phyloP scores from a whole-genome alignment of 495 filamentous ascomycete genomes.

The Penicillium bovifimosum region DNA sequence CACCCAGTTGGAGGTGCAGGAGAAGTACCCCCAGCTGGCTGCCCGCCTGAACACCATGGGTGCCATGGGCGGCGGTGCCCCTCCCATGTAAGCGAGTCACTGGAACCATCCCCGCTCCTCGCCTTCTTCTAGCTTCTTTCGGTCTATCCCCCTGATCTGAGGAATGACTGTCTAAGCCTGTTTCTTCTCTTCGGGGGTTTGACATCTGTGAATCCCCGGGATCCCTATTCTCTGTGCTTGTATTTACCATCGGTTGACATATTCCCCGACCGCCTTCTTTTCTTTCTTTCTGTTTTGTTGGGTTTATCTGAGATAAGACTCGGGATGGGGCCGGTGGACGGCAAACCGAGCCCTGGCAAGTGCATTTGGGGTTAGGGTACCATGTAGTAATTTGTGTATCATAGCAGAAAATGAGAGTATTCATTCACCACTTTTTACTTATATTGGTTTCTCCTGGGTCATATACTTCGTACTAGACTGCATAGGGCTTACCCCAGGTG shows the following conservation, averaged over 20 bases:
- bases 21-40: conserved; percentile 95
- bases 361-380: conserved; percentile 13
- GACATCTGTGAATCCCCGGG: conserved; percentile 19
- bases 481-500: too few species aligned
- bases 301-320: conserved; percentile 17
- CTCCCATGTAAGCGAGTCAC: conserved; percentile 31
- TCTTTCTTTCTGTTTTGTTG: conserved; percentile 18
- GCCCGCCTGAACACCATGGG: conserved; percentile 75
- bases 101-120: conserved; percentile 15
- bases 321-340: conserved; percentile 9
- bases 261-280: conserved; percentile 21
- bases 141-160: conserved; percentile 12
- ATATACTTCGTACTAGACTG: not conserved
- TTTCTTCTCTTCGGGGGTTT: conserved; percentile 16
- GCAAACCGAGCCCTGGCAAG: conserved; percentile 5
- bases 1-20: conserved; percentile 94
- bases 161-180: conserved; percentile 10
- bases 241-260: conserved; percentile 35
- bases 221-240: conserved; percentile 28
- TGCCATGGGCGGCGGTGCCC: conserved; percentile 32
- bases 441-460: too few species aligned
- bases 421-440: not conserved
- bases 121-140: conserved; percentile 11
- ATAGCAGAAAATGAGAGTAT: conserved; percentile 25
- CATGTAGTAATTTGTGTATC: conserved; percentile 31